Evolutionary conservation across 208 protist genomes (phyloP).

Genomic region (Trypanosoma conorhini): DNA sequence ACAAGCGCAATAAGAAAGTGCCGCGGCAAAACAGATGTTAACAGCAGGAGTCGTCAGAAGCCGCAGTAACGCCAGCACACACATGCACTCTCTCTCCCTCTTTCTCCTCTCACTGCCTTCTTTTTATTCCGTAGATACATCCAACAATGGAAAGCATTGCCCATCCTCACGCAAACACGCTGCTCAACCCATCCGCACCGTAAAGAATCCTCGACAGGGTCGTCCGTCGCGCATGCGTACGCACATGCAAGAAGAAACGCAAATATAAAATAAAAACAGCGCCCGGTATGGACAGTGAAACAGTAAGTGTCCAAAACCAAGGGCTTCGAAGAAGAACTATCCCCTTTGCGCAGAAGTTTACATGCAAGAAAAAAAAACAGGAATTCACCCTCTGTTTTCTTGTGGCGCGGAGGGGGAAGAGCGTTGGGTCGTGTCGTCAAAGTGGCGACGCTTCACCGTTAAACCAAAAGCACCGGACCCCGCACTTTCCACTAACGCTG

Average conservation of each 20-base stretch:
- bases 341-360: background rate
- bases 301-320: no score
- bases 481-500: constrained; percentile 71
- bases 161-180: no score
- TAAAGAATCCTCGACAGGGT: no score
- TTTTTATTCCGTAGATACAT: no score
- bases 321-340: background rate
- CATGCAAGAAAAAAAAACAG: background rate
- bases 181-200: no score
- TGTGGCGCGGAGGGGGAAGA: constrained; percentile 7
- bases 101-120: no score
- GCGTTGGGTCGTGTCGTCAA: constrained; percentile 29
- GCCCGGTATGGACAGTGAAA: background rate
- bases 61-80: no score
- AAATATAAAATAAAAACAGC: constrained; percentile 3
- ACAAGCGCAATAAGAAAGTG: background rate
- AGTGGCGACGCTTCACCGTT: constrained; percentile 57
- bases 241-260: no score
- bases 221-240: no score
- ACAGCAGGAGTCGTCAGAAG: background rate
- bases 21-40: no score
- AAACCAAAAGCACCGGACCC: constrained; percentile 76
- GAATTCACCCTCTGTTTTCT: background rate
- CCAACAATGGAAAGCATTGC: no score
- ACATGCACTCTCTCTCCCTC: no score